phyloP scores from a whole-genome alignment of 75 land plant genomes.

The Cryptomeria japonica region DNA sequence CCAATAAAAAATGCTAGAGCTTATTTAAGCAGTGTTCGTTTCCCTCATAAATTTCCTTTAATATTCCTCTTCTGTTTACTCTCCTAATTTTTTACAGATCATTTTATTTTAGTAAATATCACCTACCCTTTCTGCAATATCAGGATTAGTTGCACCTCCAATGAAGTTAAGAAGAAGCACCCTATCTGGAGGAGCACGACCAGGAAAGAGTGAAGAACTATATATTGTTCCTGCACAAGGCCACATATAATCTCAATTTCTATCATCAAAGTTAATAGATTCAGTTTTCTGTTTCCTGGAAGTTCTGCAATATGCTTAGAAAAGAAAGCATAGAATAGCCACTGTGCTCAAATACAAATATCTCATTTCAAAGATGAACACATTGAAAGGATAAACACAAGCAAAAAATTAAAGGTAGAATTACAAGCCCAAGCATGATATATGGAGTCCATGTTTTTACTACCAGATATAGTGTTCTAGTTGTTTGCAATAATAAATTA shows the following conservation, averaged over 20 bases:
- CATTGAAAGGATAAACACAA: background rate
- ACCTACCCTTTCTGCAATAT: slow-evolving; percentile 68
- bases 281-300: background rate
- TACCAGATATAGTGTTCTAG: background rate
- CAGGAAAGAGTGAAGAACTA: slow-evolving; percentile 92
- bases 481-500: background rate
- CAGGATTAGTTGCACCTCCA: slow-evolving; percentile 92
- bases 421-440: background rate
- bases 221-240: slow-evolving; percentile 83
- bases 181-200: slow-evolving; percentile 83
- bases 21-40: background rate
- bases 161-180: slow-evolving; percentile 88
- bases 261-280: background rate
- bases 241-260: background rate
- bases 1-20: background rate
- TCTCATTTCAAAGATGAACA: background rate
- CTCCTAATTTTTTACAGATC: background rate
- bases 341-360: background rate
- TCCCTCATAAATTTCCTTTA: background rate
- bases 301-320: background rate
- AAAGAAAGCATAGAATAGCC: background rate
- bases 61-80: background rate
- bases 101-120: background rate
- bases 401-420: background rate
- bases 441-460: background rate